Evolutionary conservation across 2,329 filamentous ascomycete genomes (phyloP), one percentile per base, ranked within the genome.

Genomic region (Ophiostoma quercus): DNA sequence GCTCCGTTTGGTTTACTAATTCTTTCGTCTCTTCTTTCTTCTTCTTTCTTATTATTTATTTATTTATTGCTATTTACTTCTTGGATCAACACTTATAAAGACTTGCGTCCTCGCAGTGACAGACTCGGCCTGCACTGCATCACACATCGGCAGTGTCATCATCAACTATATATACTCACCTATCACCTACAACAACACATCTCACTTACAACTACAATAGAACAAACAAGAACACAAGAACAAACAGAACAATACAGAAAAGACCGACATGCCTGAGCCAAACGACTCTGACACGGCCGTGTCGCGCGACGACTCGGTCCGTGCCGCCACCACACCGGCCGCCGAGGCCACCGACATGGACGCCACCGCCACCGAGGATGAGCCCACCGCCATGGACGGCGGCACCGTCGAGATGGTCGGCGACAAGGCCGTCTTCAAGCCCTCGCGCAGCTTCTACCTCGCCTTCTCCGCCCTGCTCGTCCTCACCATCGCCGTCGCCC

Each of bases 401-500:
- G 73, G 71, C 65, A 71, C 67, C 9, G 71, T 74, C 51, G 73
- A 75, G 39, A 70, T 71, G 19, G 67, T 72, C 32, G 60, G 73
- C 69, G 71, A 71, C 62, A 74, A 73, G 70, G 68, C 72, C 43
- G 71, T 74, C 32, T 79, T 78, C 76, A 76, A 75, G 34, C 77
- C 79, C 0, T 75, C 76, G 9, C 75, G 75, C 29, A 74, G 77
- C 32, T 83, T 84, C 74, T 73, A 79, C 25, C 77, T 85, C 22
- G 83, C 83, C 51, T 86, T 87, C 74, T 72, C 76, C 39, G 83
- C 85, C 51, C 79, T 88, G 7, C 79, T 81, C 8, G 79, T 86
- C 65, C 80, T 90, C 68, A 84, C 84, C 3, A 78, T 90, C 22
- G 87, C 88, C 79, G 85, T 87, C 1, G 86, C 88, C 14, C 80